Conservation (phyloP, 1,284 basidiomycete genomes). For the Naganishia albida region DNA sequence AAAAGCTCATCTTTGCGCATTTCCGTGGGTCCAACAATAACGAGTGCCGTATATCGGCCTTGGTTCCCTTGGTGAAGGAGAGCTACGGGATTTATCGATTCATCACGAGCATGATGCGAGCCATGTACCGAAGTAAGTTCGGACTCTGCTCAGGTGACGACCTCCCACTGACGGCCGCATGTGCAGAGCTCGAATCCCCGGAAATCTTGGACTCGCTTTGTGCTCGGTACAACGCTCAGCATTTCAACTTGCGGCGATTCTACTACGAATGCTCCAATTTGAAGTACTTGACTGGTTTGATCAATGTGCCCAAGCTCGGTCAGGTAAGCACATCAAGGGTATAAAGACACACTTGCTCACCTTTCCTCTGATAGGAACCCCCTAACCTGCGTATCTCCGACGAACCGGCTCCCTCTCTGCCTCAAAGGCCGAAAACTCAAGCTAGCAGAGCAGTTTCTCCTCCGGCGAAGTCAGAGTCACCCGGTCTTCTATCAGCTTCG, state of each 20-base stretch:
- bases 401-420: constrained; percentile 74
- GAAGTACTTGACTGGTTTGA: constrained; percentile 90
- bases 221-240: constrained; percentile 81
- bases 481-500: constrained; percentile 64
- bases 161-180: neutral
- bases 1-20: constrained; percentile 90
- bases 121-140: constrained; percentile 82
- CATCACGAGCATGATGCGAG: constrained; percentile 94
- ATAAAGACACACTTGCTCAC: neutral
- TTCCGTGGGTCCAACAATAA: constrained; percentile 88
- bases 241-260: constrained; percentile 87
- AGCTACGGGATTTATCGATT: constrained; percentile 97
- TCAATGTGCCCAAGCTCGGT: constrained; percentile 93
- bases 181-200: constrained; percentile 75
- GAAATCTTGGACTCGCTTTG: constrained; percentile 84
- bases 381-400: constrained; percentile 86
- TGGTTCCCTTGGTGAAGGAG: constrained; percentile 94
- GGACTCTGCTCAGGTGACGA: neutral
- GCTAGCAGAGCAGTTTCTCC: constrained; percentile 46
- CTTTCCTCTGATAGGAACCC: constrained; percentile 67
- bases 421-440: constrained; percentile 73
- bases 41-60: constrained; percentile 88
- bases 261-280: constrained; percentile 98
- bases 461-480: constrained; percentile 59
- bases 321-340: constrained; percentile 60